Base-by-base conservation (phyloP, 768 basidiomycete genomes). In the Agaricus subrufescens region DNA sequence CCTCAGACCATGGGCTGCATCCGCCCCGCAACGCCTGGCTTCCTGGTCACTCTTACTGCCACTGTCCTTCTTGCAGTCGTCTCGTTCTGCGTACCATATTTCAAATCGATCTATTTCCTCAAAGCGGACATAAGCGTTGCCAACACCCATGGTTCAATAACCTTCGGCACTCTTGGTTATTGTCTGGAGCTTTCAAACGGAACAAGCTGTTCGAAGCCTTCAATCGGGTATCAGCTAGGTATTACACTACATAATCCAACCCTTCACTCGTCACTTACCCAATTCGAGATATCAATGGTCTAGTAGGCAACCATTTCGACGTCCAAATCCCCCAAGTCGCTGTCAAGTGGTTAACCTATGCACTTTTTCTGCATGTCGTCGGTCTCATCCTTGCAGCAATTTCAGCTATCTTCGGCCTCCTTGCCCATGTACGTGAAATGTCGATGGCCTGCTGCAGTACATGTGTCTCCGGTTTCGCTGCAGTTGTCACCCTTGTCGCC, bases 271-370 rank as follows among this genome's bases (percentile, higher is more conserved):
- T 56, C 49, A 52, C 51, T 46, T 54, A 59, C 50, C 43, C 30
- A 46, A 29, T 6, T 10, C 10, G 15, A 95, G 94, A 98, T 63
- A 83, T 95, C 61, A 92, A 94, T 64, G 66, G 75, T 38, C 78
- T 98, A 1, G 83, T 97, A 31, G 91, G 87, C 5, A 79, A 91
- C 67, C 70, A 77, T 3, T 73, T 81, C 2, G 63, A 75, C 27
- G 71, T 95, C 37, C 69, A 91, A 61, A 91, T 98, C 50, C 93
- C 94, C 1, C 75, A 84, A 54, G 82, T 92, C 5, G 80, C 86
- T 49, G 89, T 94, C 58, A 96, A 97, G 75, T 98, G 95, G 92
- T 75, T 98, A 66, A 98, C 97, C 9, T 96, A 96, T 65, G 86
- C 85, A 25, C 85, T 99, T 61, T 84, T 98, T 60, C 80, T 98